Percentiles rank a stretch among this genome's conserved stretches.
Evolutionary conservation across 495 filamentous ascomycete genomes (phyloP).

Genomic region (Apiosordaria backusii): DNA sequence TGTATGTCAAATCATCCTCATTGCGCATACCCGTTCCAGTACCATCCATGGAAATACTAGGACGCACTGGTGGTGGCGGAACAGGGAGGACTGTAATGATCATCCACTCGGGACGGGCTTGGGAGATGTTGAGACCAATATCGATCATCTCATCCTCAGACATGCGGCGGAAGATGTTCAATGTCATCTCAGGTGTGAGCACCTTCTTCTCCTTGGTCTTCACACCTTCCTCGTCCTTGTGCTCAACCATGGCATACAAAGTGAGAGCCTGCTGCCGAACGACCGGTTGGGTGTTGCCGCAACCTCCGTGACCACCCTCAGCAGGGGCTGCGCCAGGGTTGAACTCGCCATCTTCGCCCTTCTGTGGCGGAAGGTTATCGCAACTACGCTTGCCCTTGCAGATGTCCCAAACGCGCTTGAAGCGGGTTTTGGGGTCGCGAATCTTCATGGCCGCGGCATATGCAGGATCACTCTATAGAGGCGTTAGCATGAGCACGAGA

Average conservation of each 20-base stretch:
- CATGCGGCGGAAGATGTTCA: constrained; percentile 82
- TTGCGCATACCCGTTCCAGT: constrained; percentile 80
- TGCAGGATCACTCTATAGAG: constrained; percentile 69
- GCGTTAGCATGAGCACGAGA: constrained; percentile 59
- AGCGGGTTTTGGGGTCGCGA: constrained; percentile 88
- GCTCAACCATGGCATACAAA: constrained; percentile 55
- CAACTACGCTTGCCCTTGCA: constrained; percentile 86
- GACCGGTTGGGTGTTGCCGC: constrained; percentile 83
- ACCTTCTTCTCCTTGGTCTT: constrained; percentile 81
- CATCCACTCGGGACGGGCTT: constrained; percentile 98
- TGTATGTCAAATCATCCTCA: constrained; percentile 98
- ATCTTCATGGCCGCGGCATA: constrained; percentile 76
- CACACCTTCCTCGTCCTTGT: constrained; percentile 66
- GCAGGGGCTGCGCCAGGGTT: constrained; percentile 47
- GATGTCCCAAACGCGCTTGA: constrained; percentile 79
- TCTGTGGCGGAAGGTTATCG: constrained; percentile 63
- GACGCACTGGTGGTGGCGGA: constrained; percentile 90
- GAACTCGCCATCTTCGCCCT: constrained; percentile 52
- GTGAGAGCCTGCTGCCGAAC: constrained; percentile 82
- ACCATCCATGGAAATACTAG: constrained; percentile 92
- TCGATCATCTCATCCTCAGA: constrained; percentile 73
- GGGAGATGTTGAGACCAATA: constrained; percentile 87
- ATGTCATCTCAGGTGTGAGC: constrained; percentile 77
- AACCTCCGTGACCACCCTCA: constrained; percentile 70
- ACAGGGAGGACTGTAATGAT: constrained; percentile 91